Evolutionary conservation across 2,329 filamentous ascomycete genomes (phyloP), one percentile per base, ranked within the genome.

Genomic region (Sclerotiophoma versabilis): DNA sequence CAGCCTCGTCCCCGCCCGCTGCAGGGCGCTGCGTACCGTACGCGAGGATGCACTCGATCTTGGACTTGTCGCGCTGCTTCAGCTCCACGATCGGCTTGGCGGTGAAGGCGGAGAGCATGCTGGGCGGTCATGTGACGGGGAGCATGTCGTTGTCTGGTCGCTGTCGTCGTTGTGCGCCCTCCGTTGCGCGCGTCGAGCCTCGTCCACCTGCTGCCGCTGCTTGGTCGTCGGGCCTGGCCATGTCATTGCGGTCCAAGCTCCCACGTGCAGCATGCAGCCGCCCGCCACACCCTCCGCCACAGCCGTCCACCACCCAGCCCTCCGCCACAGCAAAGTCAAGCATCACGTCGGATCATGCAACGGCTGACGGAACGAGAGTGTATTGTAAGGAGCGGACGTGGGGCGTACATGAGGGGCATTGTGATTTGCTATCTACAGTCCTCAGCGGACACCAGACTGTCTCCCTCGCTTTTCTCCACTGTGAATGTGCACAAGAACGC

Each of bases 71-170:
- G 77, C 91, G 89, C 77, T 88, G 87, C 80, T 90, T 93, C 70
- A 99, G 89, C 90, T 99, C 95, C 83, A 98, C 90, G 75, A 99
- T 93, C 62, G 93, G 91, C 72, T 91, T 90, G 80, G 95, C 93
- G 67, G 90, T 96, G 80, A 99, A 99, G 74, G 95, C 95, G 78
- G 93, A 96, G 78, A 99, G 89, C 95, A 97, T 97, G 48, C 27
- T 72, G 61, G 49, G 41, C 49, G 44, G 45, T 58, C 64, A 62
- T 68, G 47, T 54, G 59, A 55, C 49, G 45, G 36, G 36, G 25
- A 2, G 27, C 39, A 59, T 45, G 55, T 51, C 53, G 60, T 45
- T 63, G 57, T 64, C 60, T 61, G 61, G 61, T 52, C 50, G 54
- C 49, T 57, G 59, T 49, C 55, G 53, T 49, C 39, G 49, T 54